Conservation (phyloP, 768 basidiomycete species). For the Tulasnella sp. region DNA sequence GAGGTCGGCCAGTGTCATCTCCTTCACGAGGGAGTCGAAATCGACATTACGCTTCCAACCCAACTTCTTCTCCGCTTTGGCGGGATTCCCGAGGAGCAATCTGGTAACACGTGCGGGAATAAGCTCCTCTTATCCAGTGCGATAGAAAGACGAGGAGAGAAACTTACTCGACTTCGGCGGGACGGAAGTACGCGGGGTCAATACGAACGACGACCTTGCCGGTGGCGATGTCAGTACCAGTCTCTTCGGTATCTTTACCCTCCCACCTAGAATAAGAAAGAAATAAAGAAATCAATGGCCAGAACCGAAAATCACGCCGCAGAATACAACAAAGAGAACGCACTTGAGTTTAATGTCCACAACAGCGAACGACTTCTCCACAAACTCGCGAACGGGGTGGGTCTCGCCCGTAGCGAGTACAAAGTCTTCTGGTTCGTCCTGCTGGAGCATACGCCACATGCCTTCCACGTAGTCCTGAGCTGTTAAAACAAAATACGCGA, state of each 20-base stretch:
- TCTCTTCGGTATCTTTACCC: conserved; percentile 62
- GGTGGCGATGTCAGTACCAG: conserved; percentile 60
- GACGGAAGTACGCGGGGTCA: conserved; percentile 86
- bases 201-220: conserved; percentile 70
- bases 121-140: neutral
- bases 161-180: conserved; percentile 86
- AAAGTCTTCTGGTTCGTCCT: conserved; percentile 72
- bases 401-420: conserved; percentile 96
- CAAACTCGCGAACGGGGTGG: conserved; percentile 86
- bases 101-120: conserved; percentile 33
- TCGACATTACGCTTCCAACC: conserved; percentile 84
- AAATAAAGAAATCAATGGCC: neutral
- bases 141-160: no score
- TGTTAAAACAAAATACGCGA: conserved; percentile 1
- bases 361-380: conserved; percentile 71
- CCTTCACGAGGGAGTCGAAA: conserved; percentile 75
- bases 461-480: conserved; percentile 75
- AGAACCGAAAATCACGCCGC: neutral
- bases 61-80: conserved; percentile 79
- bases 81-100: conserved; percentile 74
- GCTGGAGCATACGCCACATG: conserved; percentile 97
- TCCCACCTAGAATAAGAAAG: conserved; percentile 48
- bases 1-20: conserved; percentile 85
- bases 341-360: conserved; percentile 52
- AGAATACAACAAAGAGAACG: no score